Conservation (phyloP, 1,284 basidiomycete species). For the Exobasidium cylindrosporum region DNA sequence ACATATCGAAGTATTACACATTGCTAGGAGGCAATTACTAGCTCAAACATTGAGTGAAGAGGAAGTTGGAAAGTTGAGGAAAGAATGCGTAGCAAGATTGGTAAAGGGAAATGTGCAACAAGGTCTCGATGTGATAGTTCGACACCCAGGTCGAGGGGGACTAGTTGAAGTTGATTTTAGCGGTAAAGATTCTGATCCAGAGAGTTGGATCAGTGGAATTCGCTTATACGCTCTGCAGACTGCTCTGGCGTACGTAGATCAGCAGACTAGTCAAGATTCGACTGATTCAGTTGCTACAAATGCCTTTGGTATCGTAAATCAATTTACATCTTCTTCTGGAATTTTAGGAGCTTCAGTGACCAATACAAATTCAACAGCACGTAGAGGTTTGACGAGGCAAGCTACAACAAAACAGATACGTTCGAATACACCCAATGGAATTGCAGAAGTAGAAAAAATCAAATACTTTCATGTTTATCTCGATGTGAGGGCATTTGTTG, state of each 20-base stretch:
- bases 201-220: slow-evolving; percentile 50
- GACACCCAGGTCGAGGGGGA: slow-evolving; percentile 85
- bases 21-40: slow-evolving; percentile 82
- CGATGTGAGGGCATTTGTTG: slow-evolving; percentile 86
- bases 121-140: slow-evolving; percentile 87
- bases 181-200: slow-evolving; percentile 34
- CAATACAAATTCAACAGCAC: not conserved
- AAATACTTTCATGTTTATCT: slow-evolving; percentile 69
- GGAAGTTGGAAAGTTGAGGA: slow-evolving; percentile 76
- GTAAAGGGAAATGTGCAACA: slow-evolving; percentile 89
- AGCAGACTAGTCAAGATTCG: slow-evolving; percentile 20
- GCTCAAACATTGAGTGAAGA: slow-evolving; percentile 80
- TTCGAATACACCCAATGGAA: not conserved
- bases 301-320: slow-evolving; percentile 39
- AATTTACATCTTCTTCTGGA: slow-evolving; percentile 29
- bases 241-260: slow-evolving; percentile 53
- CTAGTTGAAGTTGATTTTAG: slow-evolving; percentile 64
- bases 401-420: not conserved
- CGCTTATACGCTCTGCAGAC: slow-evolving; percentile 53
- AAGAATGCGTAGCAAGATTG: slow-evolving; percentile 81
- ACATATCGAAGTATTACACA: slow-evolving; percentile 86
- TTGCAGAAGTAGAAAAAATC: not conserved
- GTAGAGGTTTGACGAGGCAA: not conserved
- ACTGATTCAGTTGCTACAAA: slow-evolving; percentile 34
- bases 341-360: slow-evolving; percentile 19